Base-by-base conservation (phyloP, 495 filamentous ascomycete genomes). In the Pyrenula aspistea region DNA sequence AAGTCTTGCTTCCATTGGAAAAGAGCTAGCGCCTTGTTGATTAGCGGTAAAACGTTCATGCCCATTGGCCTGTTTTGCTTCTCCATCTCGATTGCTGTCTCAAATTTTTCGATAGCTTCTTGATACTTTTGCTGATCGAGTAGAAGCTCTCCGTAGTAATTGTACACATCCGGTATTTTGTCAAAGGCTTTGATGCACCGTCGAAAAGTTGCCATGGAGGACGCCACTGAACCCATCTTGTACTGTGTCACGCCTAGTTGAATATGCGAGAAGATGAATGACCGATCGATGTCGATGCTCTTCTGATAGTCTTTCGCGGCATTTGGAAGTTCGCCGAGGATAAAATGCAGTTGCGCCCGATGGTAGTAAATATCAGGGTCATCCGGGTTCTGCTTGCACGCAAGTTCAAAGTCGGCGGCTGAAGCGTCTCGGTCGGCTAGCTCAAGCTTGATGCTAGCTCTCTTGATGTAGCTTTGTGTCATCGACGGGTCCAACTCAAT, bases 341-440 rank as follows among this genome's bases (percentile, higher is more conserved):
- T 96, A 76, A 99, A 99, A 77, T 96, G 91, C 19, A 97, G 84
- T 73, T 99, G 93, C 21, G 93, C 93, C 60, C 93, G 91, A 76
- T 99, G 94, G 71, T 99, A 99, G 81, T 91, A 99, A 68, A 99
- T 95, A 64, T 99, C 93, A 10, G 93, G 91, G 66, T 99, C 93
- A 36, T 87, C 80, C 56, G 82, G 77, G 71, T 96, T 92, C 67
- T 96, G 87, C 54, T 76, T 77, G 67, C 93, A 84, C 19, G 93
- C 93, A 59, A 84, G 78, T 56, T 86, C 84, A 62, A 99, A 96
- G 68, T 99, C 93, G 59, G 84, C 79, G 24, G 88, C 83, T 25
- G 93, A 94, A 60, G 83, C 83, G 20, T 94, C 89, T 56, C 88
- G 89, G 65, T 93, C 83, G 56, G 88, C 90, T 51, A 94, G 82